These are phyloP conservation scores for Colletotrichum simmondsii DNA, from an alignment of 2,329 filamentous ascomycete species.

Conservation along the genomic window DNA sequence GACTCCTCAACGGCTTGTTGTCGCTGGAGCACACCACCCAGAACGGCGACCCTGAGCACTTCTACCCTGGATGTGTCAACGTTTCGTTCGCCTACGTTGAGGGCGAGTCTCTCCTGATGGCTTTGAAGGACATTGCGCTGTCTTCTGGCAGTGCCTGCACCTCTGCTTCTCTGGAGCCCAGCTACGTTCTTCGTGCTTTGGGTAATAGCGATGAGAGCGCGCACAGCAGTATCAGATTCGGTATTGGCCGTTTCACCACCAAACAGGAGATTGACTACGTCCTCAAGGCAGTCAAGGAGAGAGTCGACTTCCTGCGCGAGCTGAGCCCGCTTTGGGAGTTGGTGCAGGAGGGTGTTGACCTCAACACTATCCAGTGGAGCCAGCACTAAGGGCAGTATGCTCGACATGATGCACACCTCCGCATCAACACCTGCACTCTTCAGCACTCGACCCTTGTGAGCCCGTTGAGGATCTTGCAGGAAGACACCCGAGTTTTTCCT, in stretches of 20 bases:
- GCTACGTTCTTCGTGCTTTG: conserved; percentile 92
- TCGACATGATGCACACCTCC: not conserved
- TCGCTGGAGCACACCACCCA: conserved; percentile 91
- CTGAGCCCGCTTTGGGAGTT: conserved; percentile 97
- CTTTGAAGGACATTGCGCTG: conserved; percentile 95
- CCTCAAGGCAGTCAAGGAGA: conserved; percentile 89
- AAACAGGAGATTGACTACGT: conserved; percentile 97
- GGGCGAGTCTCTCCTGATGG: conserved; percentile 97
- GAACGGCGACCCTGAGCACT: conserved; percentile 84
- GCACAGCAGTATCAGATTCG: conserved; percentile 97
- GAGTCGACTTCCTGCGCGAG: conserved; percentile 93
- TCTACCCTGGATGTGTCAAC: conserved; percentile 98
- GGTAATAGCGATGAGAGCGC: conserved; percentile 98
- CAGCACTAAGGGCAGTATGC: conserved; percentile 74
- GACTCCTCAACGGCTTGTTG: conserved; percentile 83
- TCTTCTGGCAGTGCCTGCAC: conserved; percentile 98
- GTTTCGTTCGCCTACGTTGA: conserved; percentile 99
- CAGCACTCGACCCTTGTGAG: not conserved
- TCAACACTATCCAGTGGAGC: conserved; percentile 98
- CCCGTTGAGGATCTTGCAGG: not conserved
- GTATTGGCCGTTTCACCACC: conserved; percentile 96
- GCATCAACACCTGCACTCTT: not conserved
- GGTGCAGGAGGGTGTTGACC: conserved; percentile 94
- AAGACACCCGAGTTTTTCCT: conserved; percentile 2
- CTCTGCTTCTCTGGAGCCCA: conserved; percentile 94